Evolutionary conservation across 2,329 filamentous ascomycete genomes (phyloP).

Genomic region (Aspergillus sp.): DNA sequence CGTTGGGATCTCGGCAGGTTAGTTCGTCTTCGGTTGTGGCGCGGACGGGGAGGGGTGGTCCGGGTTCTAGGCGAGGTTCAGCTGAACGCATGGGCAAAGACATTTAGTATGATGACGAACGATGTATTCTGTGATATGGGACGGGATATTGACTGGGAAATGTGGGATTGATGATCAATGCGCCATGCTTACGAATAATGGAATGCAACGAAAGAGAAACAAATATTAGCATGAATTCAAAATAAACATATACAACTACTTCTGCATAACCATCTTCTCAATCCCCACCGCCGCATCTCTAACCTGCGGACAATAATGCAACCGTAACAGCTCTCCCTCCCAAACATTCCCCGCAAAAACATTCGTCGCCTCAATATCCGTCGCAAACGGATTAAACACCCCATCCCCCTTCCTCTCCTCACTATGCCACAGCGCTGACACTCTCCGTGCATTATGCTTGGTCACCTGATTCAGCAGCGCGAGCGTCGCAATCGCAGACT

Average conservation of each 20-base stretch:
- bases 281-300: constrained; percentile 64
- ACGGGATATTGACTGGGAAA: no score
- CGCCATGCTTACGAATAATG: background rate
- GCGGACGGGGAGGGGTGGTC: no score
- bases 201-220: background rate
- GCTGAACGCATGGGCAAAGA: no score
- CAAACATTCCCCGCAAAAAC: constrained; percentile 85
- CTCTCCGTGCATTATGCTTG: constrained; percentile 73
- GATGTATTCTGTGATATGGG: no score
- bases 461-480: constrained; percentile 71
- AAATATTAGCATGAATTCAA: background rate
- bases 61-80: no score
- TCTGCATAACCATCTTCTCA: constrained; percentile 55
- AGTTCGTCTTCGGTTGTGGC: background rate
- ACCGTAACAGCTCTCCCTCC: constrained; percentile 81
- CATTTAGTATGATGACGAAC: no score
- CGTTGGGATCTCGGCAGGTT: background rate
- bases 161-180: background rate
- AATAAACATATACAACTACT: background rate
- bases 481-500: constrained; percentile 73
- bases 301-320: constrained; percentile 82
- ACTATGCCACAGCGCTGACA: constrained; percentile 84
- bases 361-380: constrained; percentile 77
- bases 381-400: constrained; percentile 65
- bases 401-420: constrained; percentile 92